Percentiles rank a stretch among this genome's conserved stretches.
Evolutionary conservation across 2,329 filamentous ascomycete species (phyloP).

Genomic region (Apiospora aurea): DNA sequence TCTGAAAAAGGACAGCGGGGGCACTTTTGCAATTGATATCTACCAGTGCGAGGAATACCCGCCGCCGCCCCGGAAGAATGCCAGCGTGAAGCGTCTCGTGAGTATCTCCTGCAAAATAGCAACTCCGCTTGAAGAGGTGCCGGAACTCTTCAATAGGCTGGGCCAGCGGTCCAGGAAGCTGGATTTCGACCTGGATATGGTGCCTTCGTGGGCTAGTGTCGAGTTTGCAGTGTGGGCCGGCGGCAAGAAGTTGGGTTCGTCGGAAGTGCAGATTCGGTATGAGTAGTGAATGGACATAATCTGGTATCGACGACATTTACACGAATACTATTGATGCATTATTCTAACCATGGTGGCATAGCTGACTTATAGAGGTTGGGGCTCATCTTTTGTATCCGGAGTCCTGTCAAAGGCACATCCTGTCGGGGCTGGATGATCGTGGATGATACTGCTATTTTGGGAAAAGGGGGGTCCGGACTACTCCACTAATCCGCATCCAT

Average conservation of each 20-base stretch:
- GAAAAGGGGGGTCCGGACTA: not conserved
- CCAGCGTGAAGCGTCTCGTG: not conserved
- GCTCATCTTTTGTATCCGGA: too few species aligned
- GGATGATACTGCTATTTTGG: not conserved
- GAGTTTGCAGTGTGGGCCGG: slow-evolving; percentile 1
- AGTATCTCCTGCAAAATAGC: not conserved
- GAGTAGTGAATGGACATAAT: not conserved
- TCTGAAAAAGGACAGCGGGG: not conserved
- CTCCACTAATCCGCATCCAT: not conserved
- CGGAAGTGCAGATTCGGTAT: not conserved
- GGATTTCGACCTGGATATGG: slow-evolving; percentile 1
- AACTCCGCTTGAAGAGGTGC: not conserved
- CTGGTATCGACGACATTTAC: not conserved
- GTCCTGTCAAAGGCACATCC: too few species aligned
- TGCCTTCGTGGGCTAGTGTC: slow-evolving; percentile 14
- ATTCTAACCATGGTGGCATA: too few species aligned
- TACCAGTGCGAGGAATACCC: not conserved
- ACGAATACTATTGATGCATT: too few species aligned
- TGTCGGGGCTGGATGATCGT: not conserved
- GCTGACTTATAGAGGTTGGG: too few species aligned
- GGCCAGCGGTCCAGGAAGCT: not conserved
- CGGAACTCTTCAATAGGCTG: not conserved
- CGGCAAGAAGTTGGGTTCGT: not conserved
- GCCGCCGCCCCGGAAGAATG: not conserved
- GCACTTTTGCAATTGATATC: not conserved